These are phyloP conservation scores for Raphidocelis subcapitata DNA, from an alignment of 139 green algal genomes.

Conservation along the genomic window DNA sequence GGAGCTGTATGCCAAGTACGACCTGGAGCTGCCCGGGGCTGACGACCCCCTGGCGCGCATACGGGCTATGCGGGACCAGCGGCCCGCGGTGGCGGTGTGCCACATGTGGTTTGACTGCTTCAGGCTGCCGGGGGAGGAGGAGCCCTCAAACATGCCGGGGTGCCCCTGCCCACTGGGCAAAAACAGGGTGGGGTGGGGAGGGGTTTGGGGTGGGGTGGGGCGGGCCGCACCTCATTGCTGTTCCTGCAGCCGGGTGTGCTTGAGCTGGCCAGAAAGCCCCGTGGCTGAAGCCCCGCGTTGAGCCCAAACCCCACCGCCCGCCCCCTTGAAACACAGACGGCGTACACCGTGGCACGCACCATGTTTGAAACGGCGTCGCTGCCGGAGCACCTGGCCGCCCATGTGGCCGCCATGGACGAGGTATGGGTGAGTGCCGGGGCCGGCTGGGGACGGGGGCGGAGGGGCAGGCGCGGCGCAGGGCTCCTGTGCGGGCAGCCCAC, in stretches of 20 bases:
- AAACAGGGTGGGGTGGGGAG: slow-evolving; percentile 1
- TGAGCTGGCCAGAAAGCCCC: neutral
- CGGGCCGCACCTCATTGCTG: no score
- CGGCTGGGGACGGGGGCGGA: no score
- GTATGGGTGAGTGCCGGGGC: no score
- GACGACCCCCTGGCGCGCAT: neutral
- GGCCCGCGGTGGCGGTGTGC: slow-evolving; percentile 16
- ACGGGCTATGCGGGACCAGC: neutral
- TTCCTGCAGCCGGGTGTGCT: neutral
- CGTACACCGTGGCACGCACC: slow-evolving; percentile 20
- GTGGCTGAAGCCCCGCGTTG: no score
- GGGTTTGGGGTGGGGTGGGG: no score
- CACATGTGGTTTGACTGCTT: slow-evolving; percentile 29
- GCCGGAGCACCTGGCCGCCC: slow-evolving; percentile 18
- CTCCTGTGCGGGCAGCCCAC: no score
- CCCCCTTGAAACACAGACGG: slow-evolving; percentile 1
- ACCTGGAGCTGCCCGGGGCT: neutral
- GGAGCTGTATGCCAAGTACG: no score
- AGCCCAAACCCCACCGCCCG: neutral
- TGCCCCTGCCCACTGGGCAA: slow-evolving; percentile 15
- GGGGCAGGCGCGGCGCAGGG: no score
- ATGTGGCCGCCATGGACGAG: slow-evolving; percentile 10
- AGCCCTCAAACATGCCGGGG: slow-evolving; percentile 13
- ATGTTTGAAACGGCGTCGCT: slow-evolving; percentile 32
- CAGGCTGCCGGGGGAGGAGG: neutral